Percentiles rank a stretch among this genome's conserved stretches.
phyloP scores from a whole-genome alignment of 768 basidiomycete genomes.

The Lactarius quietus region DNA sequence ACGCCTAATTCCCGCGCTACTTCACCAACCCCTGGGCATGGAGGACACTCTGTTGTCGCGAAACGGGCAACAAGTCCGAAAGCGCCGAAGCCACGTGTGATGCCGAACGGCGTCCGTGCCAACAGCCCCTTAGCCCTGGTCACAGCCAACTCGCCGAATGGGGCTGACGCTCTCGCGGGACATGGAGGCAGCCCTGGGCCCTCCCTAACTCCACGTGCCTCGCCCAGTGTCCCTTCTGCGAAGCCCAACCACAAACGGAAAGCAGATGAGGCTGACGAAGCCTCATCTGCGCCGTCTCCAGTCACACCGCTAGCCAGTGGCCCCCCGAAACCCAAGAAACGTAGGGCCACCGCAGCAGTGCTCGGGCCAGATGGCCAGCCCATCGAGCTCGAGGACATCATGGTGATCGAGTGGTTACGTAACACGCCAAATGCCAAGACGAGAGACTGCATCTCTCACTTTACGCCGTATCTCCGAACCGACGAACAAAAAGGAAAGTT shows the following conservation, averaged over 20 bases:
- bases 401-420: slow-evolving; percentile 75
- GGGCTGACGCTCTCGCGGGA: slow-evolving; percentile 34
- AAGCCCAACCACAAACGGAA: slow-evolving; percentile 59
- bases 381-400: slow-evolving; percentile 55
- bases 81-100: slow-evolving; percentile 52
- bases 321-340: slow-evolving; percentile 52
- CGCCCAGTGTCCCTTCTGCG: slow-evolving; percentile 8
- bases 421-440: slow-evolving; percentile 68
- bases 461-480: slow-evolving; percentile 69
- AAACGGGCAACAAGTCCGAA: slow-evolving; percentile 85
- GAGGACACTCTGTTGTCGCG: slow-evolving; percentile 77
- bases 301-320: slow-evolving; percentile 27
- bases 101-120: slow-evolving; percentile 45
- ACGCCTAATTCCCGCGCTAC: slow-evolving; percentile 50
- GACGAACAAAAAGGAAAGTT: slow-evolving; percentile 68
- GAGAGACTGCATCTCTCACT: slow-evolving; percentile 75
- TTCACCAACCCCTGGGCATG: slow-evolving; percentile 57
- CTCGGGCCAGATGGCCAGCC: slow-evolving; percentile 39
- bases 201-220: slow-evolving; percentile 34
- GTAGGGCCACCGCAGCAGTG: slow-evolving; percentile 38
- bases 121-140: slow-evolving; percentile 52
- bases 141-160: slow-evolving; percentile 31
- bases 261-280: slow-evolving; percentile 37
- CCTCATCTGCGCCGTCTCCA: slow-evolving; percentile 10
- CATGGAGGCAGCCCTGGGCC: slow-evolving; percentile 27